phyloP scores from a whole-genome alignment of 2,329 filamentous ascomycete species.

The Leptographium galeiforme region DNA sequence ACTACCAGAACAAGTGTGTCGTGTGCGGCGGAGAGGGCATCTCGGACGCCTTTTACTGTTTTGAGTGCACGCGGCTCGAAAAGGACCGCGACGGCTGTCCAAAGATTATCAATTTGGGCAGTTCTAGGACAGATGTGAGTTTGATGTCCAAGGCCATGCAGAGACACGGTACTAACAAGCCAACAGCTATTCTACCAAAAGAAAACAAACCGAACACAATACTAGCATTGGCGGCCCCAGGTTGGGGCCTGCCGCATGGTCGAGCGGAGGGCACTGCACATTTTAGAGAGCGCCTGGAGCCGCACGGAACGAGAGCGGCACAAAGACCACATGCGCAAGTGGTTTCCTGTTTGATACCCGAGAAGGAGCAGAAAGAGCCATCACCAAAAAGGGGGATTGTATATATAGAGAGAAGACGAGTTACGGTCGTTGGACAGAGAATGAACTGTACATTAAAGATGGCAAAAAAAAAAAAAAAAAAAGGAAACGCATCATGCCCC shows the following conservation, averaged over 20 bases:
- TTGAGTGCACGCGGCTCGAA: slow-evolving; percentile 91
- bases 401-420: neutral
- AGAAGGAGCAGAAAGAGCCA: no score
- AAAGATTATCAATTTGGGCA: slow-evolving; percentile 98
- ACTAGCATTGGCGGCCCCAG: slow-evolving; percentile 39
- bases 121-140: slow-evolving; percentile 80
- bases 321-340: no score
- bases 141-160: slow-evolving; percentile 12
- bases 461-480: neutral
- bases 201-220: slow-evolving; percentile 49
- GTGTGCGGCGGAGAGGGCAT: slow-evolving; percentile 95
- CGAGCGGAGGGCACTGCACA: neutral
- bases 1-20: slow-evolving; percentile 99
- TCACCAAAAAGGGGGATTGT: neutral
- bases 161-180: neutral
- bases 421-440: neutral
- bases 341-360: no score
- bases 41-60: slow-evolving; percentile 97
- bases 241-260: slow-evolving; percentile 23
- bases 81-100: slow-evolving; percentile 96
- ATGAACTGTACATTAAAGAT: neutral
- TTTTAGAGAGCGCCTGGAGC: neutral
- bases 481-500: neutral
- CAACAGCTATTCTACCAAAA: slow-evolving; percentile 49
- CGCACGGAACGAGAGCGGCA: no score